These are phyloP conservation scores for Leccinum pellstonianum DNA, from an alignment of 768 basidiomycete species.

Conservation along the genomic window DNA sequence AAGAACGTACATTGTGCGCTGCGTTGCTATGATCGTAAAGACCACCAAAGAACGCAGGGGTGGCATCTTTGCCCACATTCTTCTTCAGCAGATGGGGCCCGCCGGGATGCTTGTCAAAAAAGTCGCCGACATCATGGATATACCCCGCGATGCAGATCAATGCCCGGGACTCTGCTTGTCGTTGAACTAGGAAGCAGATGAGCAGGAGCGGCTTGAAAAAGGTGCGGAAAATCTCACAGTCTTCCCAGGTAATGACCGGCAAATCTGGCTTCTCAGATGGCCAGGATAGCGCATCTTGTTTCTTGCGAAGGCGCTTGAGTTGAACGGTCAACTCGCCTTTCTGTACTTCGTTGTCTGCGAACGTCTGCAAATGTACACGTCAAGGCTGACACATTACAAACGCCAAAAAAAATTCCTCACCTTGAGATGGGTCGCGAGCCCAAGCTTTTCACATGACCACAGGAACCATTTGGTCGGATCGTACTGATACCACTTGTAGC, in stretches of 20 bases:
- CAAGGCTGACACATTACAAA: background rate
- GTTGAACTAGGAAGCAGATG: constrained; percentile 51
- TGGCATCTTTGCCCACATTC: constrained; percentile 86
- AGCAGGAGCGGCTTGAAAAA: constrained; percentile 8
- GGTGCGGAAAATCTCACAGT: constrained; percentile 49
- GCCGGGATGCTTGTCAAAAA: constrained; percentile 87
- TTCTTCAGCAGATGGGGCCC: constrained; percentile 79
- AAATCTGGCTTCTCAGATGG: constrained; percentile 70
- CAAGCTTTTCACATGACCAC: constrained; percentile 43
- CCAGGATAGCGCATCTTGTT: constrained; percentile 76
- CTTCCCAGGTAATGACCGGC: constrained; percentile 81
- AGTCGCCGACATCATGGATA: constrained; percentile 80
- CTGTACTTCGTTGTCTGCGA: constrained; percentile 59
- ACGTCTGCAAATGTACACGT: constrained; percentile 32
- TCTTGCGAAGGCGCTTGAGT: constrained; percentile 75
- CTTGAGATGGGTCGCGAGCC: constrained; percentile 54
- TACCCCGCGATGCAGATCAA: constrained; percentile 83
- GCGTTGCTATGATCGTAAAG: constrained; percentile 83
- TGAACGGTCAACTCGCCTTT: constrained; percentile 93
- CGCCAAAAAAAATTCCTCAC: constrained; percentile 8
- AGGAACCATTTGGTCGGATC: constrained; percentile 91
- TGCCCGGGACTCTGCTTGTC: constrained; percentile 75
- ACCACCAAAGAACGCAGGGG: constrained; percentile 89
- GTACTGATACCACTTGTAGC: constrained; percentile 84
- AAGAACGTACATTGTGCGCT: constrained; percentile 64